Evolutionary conservation across 1,284 basidiomycete genomes (phyloP).

Genomic region (Testicularia cyperi): DNA sequence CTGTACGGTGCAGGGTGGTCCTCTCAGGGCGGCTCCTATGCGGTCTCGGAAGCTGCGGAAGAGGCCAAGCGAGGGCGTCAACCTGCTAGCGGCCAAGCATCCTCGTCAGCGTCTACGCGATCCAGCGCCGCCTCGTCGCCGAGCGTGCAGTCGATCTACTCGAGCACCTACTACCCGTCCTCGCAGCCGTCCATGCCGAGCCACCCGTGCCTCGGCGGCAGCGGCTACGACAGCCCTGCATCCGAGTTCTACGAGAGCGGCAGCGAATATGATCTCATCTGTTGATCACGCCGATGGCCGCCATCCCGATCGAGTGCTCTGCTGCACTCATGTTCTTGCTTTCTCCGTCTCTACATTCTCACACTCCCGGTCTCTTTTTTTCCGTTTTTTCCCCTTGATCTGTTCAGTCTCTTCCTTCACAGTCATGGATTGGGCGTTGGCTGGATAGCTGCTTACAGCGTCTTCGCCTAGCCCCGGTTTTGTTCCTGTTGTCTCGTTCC

Average conservation of each 20-base stretch:
- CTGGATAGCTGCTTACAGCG: too few species aligned
- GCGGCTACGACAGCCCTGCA: slow-evolving; percentile 50
- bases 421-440: too few species aligned
- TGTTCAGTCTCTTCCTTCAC: too few species aligned
- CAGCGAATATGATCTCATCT: slow-evolving; percentile 53
- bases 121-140: slow-evolving; percentile 14
- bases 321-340: not conserved
- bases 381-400: too few species aligned
- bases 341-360: not conserved
- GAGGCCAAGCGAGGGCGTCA: too few species aligned
- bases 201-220: slow-evolving; percentile 21
- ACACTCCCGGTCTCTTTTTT: too few species aligned
- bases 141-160: slow-evolving; percentile 37
- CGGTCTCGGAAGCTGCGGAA: too few species aligned
- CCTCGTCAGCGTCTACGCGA: slow-evolving; percentile 27
- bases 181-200: slow-evolving; percentile 1
- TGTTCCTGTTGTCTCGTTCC: too few species aligned
- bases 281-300: slow-evolving; percentile 2
- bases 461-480: too few species aligned
- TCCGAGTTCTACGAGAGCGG: slow-evolving; percentile 56
- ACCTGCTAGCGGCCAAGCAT: too few species aligned
- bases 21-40: too few species aligned
- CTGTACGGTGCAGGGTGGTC: too few species aligned
- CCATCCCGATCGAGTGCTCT: not conserved
- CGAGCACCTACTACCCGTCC: slow-evolving; percentile 30